Conservation (phyloP, 2,329 filamentous ascomycete genomes). For the Fusarium hostae region DNA sequence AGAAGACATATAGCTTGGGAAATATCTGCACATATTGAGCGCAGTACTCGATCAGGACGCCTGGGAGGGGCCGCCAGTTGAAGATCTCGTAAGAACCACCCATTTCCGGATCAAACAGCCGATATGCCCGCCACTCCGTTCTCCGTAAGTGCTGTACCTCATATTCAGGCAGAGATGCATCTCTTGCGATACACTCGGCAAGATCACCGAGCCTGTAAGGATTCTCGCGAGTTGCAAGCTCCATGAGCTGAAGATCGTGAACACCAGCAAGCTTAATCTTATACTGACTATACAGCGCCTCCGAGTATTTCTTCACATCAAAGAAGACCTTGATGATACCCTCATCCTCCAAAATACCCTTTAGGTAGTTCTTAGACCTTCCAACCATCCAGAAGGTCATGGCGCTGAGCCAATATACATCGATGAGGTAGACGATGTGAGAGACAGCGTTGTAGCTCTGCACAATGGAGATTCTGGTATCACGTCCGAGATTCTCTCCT, state of each 20-base stretch:
- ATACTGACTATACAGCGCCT: not conserved
- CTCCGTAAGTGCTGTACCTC: no score
- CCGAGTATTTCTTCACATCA: not conserved
- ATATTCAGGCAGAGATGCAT: not conserved
- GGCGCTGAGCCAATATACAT: not conserved
- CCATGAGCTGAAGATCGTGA: constrained; percentile 9
- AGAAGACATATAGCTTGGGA: not conserved
- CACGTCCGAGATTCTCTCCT: not conserved
- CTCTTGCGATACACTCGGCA: not conserved
- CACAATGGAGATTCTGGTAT: not conserved
- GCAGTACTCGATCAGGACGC: not conserved
- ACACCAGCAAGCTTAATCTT: not conserved
- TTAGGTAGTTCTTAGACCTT: not conserved
- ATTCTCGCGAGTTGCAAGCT: not conserved
- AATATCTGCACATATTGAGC: not conserved
- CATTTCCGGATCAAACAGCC: not conserved
- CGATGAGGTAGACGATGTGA: not conserved
- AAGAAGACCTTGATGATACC: not conserved
- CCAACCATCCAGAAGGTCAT: not conserved
- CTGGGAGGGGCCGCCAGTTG: not conserved
- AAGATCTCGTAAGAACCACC: not conserved
- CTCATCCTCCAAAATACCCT: not conserved
- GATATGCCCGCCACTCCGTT: no score
- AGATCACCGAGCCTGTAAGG: not conserved
- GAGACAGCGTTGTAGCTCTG: not conserved